Percentiles rank a stretch among this genome's conserved stretches.
Conservation (phyloP, 2,329 filamentous ascomycete species). For the Aspergillus sp. region DNA sequence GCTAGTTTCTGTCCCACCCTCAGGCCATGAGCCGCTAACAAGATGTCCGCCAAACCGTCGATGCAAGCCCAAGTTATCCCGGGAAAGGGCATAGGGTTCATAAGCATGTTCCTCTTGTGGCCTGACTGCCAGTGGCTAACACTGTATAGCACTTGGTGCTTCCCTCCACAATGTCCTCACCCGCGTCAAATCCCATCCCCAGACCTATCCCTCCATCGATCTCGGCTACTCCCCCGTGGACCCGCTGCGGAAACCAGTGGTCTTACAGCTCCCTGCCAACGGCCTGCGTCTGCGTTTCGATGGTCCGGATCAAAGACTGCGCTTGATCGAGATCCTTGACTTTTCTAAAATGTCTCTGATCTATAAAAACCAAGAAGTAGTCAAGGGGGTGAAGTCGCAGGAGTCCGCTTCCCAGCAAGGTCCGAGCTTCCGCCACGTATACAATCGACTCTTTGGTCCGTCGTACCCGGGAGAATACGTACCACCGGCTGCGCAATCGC, state of each 20-base stretch:
- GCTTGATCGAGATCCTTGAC: slow-evolving; percentile 82
- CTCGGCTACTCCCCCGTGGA: slow-evolving; percentile 66
- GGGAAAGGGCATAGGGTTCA: slow-evolving; percentile 56
- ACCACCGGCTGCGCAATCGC: slow-evolving; percentile 47
- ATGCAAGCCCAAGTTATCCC: slow-evolving; percentile 54
- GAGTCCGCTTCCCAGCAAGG: slow-evolving; percentile 40
- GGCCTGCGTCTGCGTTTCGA: slow-evolving; percentile 88
- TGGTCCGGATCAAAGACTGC: slow-evolving; percentile 80
- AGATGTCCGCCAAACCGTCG: slow-evolving; percentile 25
- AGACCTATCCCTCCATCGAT: slow-evolving; percentile 72
- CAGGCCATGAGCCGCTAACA: slow-evolving; percentile 14
- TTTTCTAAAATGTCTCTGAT: slow-evolving; percentile 76
- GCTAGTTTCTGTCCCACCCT: not conserved
- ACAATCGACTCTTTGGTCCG: slow-evolving; percentile 84
- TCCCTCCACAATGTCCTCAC: slow-evolving; percentile 85
- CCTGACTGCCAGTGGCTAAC: slow-evolving; percentile 4
- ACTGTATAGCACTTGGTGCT: slow-evolving; percentile 63
- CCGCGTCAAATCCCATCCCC: slow-evolving; percentile 77
- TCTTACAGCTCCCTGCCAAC: slow-evolving; percentile 70
- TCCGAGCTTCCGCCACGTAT: slow-evolving; percentile 79
- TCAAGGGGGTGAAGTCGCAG: slow-evolving; percentile 44
- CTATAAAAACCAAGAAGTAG: slow-evolving; percentile 72
- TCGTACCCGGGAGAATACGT: slow-evolving; percentile 93
- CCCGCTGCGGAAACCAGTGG: slow-evolving; percentile 65
- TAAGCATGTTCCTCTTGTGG: slow-evolving; percentile 33